phyloP scores from a whole-genome alignment of 2,329 filamentous ascomycete genomes.

The Sphaceloma murrayae region DNA sequence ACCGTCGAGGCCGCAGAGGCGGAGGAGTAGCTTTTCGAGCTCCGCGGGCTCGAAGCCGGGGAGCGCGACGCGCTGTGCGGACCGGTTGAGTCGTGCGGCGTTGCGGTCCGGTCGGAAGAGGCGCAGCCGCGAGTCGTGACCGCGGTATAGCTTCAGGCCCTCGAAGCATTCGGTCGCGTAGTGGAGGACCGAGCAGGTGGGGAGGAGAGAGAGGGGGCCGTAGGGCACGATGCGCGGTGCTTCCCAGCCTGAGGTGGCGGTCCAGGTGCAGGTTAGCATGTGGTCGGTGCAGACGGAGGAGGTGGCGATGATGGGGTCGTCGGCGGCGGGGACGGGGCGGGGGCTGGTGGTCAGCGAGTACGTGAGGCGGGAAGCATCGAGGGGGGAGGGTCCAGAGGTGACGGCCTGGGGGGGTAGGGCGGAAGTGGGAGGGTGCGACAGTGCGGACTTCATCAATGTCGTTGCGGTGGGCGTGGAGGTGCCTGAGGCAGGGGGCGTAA shows the following conservation, averaged over 20 bases:
- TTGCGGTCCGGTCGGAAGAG: slow-evolving; percentile 71
- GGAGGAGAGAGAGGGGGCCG: slow-evolving; percentile 66
- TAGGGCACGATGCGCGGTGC: slow-evolving; percentile 66
- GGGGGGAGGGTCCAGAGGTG: slow-evolving; percentile 26
- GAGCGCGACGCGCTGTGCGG: slow-evolving; percentile 56
- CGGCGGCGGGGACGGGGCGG: slow-evolving; percentile 34
- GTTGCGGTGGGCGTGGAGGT: slow-evolving; percentile 29
- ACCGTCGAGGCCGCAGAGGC: slow-evolving; percentile 63
- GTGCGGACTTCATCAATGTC: slow-evolving; percentile 30
- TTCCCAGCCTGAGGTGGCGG: slow-evolving; percentile 56
- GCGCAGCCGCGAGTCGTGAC: slow-evolving; percentile 60
- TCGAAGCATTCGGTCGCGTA: slow-evolving; percentile 91
- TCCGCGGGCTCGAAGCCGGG: slow-evolving; percentile 62
- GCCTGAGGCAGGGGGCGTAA: slow-evolving; percentile 30
- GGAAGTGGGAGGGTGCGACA: slow-evolving; percentile 25
- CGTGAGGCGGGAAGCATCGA: slow-evolving; percentile 38
- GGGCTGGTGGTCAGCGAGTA: slow-evolving; percentile 34
- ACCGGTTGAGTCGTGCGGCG: slow-evolving; percentile 51
- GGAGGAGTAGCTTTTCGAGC: slow-evolving; percentile 63
- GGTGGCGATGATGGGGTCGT: slow-evolving; percentile 32
- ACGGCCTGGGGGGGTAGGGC: slow-evolving; percentile 20
- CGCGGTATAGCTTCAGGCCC: slow-evolving; percentile 64
- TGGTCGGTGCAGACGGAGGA: slow-evolving; percentile 62
- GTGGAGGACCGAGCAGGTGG: slow-evolving; percentile 71
- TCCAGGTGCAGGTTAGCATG: slow-evolving; percentile 72